A percentile compares a stretch with the other conserved stretches of the same genome.
Evolutionary conservation across 192 early-diverging fungal species (phyloP).

Genomic region (Podila verticillata): DNA sequence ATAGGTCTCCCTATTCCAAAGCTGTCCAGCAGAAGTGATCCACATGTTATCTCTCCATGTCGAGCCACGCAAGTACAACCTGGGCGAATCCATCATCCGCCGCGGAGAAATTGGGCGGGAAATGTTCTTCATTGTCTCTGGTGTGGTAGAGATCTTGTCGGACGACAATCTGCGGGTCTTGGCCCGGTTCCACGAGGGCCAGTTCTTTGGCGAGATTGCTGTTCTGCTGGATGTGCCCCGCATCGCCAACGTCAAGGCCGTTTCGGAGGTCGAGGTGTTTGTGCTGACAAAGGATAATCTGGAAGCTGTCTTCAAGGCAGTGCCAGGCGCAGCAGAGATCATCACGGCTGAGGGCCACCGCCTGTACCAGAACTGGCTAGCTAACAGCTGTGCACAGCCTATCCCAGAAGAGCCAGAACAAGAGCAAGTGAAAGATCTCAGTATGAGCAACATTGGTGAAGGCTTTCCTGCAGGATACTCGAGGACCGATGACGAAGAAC

Average conservation of each 20-base stretch:
- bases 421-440: neutral
- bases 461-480: neutral
- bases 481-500: neutral
- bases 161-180: slow-evolving; percentile 36
- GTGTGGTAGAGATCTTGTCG: slow-evolving; percentile 70
- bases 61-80: slow-evolving; percentile 60
- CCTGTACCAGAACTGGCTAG: slow-evolving; percentile 39
- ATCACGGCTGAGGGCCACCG: slow-evolving; percentile 39
- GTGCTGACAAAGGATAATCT: slow-evolving; percentile 55
- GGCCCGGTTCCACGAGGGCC: slow-evolving; percentile 49
- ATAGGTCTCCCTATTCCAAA: slow-evolving; percentile 57
- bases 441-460: too few species aligned
- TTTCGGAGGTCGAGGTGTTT: slow-evolving; percentile 59
- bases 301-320: slow-evolving; percentile 42
- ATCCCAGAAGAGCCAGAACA: neutral
- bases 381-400: neutral
- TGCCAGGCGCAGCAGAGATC: slow-evolving; percentile 45
- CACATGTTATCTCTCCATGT: slow-evolving; percentile 55
- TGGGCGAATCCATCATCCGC: slow-evolving; percentile 65
- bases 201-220: slow-evolving; percentile 64
- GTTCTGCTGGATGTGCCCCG: slow-evolving; percentile 58
- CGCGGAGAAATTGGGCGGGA: slow-evolving; percentile 72
- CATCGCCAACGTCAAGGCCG: slow-evolving; percentile 55
- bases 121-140: slow-evolving; percentile 80
- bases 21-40: slow-evolving; percentile 54